Conservation (phyloP, 768 basidiomycete genomes). For the Hemileccinum impolitum region DNA sequence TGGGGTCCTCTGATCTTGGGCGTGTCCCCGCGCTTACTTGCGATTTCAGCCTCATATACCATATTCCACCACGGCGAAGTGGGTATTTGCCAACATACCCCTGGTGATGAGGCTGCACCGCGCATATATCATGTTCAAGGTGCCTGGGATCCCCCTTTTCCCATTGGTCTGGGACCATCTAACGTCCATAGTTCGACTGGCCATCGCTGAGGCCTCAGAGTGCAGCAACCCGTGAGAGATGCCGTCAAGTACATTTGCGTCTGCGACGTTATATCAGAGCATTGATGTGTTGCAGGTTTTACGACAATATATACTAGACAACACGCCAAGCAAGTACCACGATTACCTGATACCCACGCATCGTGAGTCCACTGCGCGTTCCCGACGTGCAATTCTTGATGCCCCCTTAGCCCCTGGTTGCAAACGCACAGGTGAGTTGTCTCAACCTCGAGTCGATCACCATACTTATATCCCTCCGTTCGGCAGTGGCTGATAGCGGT, state of each 20-base stretch:
- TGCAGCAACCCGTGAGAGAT: constrained; percentile 9
- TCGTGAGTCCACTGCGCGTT: constrained; percentile 32
- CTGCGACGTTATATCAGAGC: no score
- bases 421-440: constrained; percentile 41
- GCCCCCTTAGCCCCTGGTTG: constrained; percentile 49
- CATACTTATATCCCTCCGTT: background rate
- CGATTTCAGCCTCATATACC: constrained; percentile 37
- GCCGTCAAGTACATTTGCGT: constrained; percentile 8
- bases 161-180: background rate
- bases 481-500: constrained; percentile 27
- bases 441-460: background rate
- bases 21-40: constrained; percentile 19
- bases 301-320: constrained; percentile 43
- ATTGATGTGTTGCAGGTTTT: constrained; percentile 32
- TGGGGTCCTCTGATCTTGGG: constrained; percentile 24
- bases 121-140: constrained; percentile 47
- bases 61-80: constrained; percentile 38
- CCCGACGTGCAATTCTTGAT: background rate
- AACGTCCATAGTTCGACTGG: constrained; percentile 17
- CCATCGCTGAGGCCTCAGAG: constrained; percentile 12
- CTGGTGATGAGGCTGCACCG: constrained; percentile 50
- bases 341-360: constrained; percentile 49
- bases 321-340: constrained; percentile 47
- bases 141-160: constrained; percentile 8
- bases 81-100: constrained; percentile 54